phyloP scores from a whole-genome alignment of 1,284 basidiomycete species.

The Tilletia horrida region DNA sequence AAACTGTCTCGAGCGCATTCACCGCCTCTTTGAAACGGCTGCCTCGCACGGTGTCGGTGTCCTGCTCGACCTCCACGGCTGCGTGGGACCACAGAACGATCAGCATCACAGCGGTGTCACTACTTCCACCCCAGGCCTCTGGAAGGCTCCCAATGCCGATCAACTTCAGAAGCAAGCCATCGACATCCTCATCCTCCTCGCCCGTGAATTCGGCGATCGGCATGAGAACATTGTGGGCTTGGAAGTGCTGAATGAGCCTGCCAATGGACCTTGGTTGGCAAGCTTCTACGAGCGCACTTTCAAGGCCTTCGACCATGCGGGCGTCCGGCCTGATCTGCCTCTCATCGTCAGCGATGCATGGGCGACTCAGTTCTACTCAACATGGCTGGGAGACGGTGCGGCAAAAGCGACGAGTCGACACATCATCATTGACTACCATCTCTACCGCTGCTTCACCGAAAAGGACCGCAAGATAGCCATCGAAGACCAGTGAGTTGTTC shows the following conservation, averaged over 20 bases:
- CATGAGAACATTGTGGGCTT: constrained; percentile 72
- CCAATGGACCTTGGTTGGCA: constrained; percentile 61
- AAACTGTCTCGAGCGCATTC: constrained; percentile 72
- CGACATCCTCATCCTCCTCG: constrained; percentile 63
- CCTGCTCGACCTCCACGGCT: constrained; percentile 65
- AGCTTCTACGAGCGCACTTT: constrained; percentile 63
- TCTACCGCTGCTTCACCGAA: constrained; percentile 76
- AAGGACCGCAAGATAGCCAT: constrained; percentile 65
- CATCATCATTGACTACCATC: constrained; percentile 74
- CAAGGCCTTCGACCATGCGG: constrained; percentile 55
- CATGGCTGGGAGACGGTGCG: constrained; percentile 58
- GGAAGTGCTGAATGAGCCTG: constrained; percentile 80
- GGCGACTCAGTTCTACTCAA: constrained; percentile 68
- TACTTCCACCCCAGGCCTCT: constrained; percentile 40
- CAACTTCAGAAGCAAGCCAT: constrained; percentile 58
- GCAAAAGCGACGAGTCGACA: constrained; percentile 30
- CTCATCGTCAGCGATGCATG: constrained; percentile 73
- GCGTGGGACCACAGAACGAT: constrained; percentile 63
- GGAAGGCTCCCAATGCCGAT: constrained; percentile 43
- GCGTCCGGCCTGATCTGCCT: constrained; percentile 59
- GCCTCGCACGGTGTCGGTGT: constrained; percentile 69
- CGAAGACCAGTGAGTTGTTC: constrained; percentile 59
- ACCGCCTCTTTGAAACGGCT: constrained; percentile 67
- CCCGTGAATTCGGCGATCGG: constrained; percentile 45
- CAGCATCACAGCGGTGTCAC: constrained; percentile 55